Conservation (phyloP, 352 stramenopile genomes). For the Phytopythium chamaehyphon region DNA sequence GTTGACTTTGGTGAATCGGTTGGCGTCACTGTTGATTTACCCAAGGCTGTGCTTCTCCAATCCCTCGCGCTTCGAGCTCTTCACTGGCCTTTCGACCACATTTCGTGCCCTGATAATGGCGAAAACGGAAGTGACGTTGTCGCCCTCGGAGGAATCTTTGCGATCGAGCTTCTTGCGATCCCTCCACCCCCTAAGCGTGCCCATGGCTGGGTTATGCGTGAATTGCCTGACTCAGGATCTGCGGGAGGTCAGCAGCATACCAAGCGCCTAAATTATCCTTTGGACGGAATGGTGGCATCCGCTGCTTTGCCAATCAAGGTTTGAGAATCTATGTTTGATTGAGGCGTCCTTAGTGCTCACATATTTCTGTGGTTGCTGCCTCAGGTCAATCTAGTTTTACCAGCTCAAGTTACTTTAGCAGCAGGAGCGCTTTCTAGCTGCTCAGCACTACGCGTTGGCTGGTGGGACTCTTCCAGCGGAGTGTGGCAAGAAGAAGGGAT, state of each 20-base stretch:
- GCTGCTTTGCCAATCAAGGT: constrained; percentile 60
- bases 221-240: constrained; percentile 32
- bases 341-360: background rate
- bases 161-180: constrained; percentile 63
- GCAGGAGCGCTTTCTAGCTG: background rate
- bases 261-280: constrained; percentile 63
- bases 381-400: constrained; percentile 38
- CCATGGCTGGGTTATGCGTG: constrained; percentile 73
- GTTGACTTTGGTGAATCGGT: constrained; percentile 65
- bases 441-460: constrained; percentile 45
- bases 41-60: constrained; percentile 74
- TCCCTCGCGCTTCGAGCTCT: constrained; percentile 63
- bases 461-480: constrained; percentile 51
- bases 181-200: constrained; percentile 63
- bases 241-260: constrained; percentile 35
- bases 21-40: constrained; percentile 62
- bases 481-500: constrained; percentile 78
- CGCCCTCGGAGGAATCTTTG: constrained; percentile 58
- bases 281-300: constrained; percentile 71
- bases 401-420: constrained; percentile 46
- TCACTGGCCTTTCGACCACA: constrained; percentile 57
- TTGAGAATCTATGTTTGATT: no score
- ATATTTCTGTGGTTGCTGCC: background rate
- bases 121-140: constrained; percentile 19
- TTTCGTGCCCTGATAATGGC: constrained; percentile 14